phyloP scores from a whole-genome alignment of 169 alveolate species.

The Eimeria tenella region DNA sequence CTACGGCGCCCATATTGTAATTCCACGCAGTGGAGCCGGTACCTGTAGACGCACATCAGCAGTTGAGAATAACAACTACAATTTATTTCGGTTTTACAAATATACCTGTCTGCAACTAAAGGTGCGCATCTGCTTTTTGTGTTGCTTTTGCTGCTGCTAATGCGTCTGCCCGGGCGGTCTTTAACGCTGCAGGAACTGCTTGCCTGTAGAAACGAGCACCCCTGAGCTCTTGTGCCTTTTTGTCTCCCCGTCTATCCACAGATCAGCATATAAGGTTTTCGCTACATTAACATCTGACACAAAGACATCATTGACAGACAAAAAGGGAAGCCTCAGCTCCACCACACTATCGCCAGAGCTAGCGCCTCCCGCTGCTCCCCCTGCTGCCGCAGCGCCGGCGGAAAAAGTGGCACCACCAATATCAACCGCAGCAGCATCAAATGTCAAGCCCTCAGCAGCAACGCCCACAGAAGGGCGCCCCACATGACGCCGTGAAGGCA shows the following conservation, averaged over 20 bases:
- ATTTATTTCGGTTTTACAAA: background rate
- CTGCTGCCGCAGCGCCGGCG: background rate
- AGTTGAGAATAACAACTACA: background rate
- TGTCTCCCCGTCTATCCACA: slow-evolving; percentile 50
- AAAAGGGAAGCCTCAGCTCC: slow-evolving; percentile 11
- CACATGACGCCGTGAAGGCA: background rate
- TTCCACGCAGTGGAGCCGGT: slow-evolving; percentile 94
- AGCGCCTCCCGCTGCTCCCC: background rate
- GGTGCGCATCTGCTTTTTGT: background rate
- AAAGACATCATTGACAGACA: slow-evolving; percentile 77
- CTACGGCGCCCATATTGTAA: slow-evolving; percentile 81
- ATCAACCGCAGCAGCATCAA: background rate
- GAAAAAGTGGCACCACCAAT: too few relatives aligned
- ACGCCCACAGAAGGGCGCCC: background rate
- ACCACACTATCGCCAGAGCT: background rate
- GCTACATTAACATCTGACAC: slow-evolving; percentile 65
- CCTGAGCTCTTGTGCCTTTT: slow-evolving; percentile 79
- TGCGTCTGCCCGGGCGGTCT: background rate
- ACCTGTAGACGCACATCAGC: slow-evolving; percentile 77
- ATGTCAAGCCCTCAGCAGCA: slow-evolving; percentile 2
- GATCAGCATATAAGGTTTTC: slow-evolving; percentile 76
- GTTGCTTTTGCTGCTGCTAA: background rate
- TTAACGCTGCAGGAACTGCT: background rate
- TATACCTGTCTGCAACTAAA: background rate
- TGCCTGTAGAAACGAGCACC: slow-evolving; percentile 78